Evolutionary conservation across 257 asterid genomes (phyloP), one percentile per base, ranked within the genome.

Genomic region (Ehretia macrophylla): DNA sequence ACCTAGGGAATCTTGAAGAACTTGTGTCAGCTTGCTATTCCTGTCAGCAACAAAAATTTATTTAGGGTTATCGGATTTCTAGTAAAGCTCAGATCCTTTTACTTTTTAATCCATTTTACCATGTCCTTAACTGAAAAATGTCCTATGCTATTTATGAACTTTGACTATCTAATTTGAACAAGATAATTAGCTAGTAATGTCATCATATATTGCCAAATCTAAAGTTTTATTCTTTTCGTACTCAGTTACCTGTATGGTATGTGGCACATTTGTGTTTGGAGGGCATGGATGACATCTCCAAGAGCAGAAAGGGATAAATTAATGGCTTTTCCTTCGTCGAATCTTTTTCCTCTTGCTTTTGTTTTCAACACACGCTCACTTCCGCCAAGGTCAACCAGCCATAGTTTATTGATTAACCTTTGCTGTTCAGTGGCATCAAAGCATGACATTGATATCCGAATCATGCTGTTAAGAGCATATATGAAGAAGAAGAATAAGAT

Each of bases 221-320:
- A 6, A 27, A 3, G 4, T 27, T 27, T 27, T 27, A 1, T 27
- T 6, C 35, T 27, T 27, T 1, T 27, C 35, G 4, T 27, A 27
- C 6, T 27, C 35, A 6, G 35, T 39, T 58, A 67, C 72, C 72
- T 67, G 55, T 50, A 66, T 58, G 72, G 72, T 17, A 51, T 59
- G 66, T 67, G 72, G 6, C 38, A 14, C 49, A 13, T 51, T 35
- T 59, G 38, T 0, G 37, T 58, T 16, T 67, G 66, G 48, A 67
- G 72, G 55, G 72, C 17, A 32, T 67, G 58, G 60, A 67, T 67
- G 72, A 67, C 72, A 67, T 67, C 72, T 59, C 72, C 72, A 14
- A 67, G 72, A 22, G 72, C 54, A 49, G 66, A 67, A 40, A 67
- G 72, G 22, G 72, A 67, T 42, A 67, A 51, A 32, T 67, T 67